Base-by-base conservation (phyloP, 139 green algal species). In the Chlorella ohadii region DNA sequence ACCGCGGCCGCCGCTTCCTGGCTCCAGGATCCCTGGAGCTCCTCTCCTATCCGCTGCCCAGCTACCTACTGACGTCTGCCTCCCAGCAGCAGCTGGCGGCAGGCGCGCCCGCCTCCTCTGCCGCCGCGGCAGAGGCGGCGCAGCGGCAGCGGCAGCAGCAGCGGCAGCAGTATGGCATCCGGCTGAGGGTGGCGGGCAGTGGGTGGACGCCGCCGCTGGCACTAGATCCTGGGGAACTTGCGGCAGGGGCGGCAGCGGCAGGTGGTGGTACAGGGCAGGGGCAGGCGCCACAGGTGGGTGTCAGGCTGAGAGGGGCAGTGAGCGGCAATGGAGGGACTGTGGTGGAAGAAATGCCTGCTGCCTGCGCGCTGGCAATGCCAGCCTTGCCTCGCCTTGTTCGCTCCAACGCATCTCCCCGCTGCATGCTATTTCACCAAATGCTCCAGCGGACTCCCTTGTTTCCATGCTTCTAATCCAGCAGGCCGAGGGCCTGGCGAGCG, bases 11-110 rank as follows among this genome's bases (percentile, higher is more conserved):
- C 25, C 79, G 80, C 70, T 63, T 61, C 33, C 84, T 92, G 74
- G 68, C 78, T 4, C 73, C 87, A 0, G 71, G 85, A 27, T 89
- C 79, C 57, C 39, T 97, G 31, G 90, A 95, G 83, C 91, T 97
- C 59, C 85, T 96, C 57, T 90, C 88, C 39, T 94, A 90, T 70
- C 91, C 89, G 3, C 77, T 89, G 64, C 85, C 86, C 39, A 47
- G 38, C 56, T 72, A 64, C 65, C 70, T 80, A n/a, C 23, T 39
- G 33, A 25, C 56, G 16, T 47, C 56, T 13, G 36, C 59, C 57
- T 82, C 76, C 25, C 76, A 82, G 47, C 73, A 79, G 73, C 47
- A 79, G 27, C 76, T 82, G 36, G 25, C 36, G 17, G 59, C 51
- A 33, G 51, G 51, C 22, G 61, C 44, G 28, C 25, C 64, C 63